These are phyloP conservation scores for Lavandula angustifolia DNA, from an alignment of 257 asterid genomes.

Conservation along the genomic window DNA sequence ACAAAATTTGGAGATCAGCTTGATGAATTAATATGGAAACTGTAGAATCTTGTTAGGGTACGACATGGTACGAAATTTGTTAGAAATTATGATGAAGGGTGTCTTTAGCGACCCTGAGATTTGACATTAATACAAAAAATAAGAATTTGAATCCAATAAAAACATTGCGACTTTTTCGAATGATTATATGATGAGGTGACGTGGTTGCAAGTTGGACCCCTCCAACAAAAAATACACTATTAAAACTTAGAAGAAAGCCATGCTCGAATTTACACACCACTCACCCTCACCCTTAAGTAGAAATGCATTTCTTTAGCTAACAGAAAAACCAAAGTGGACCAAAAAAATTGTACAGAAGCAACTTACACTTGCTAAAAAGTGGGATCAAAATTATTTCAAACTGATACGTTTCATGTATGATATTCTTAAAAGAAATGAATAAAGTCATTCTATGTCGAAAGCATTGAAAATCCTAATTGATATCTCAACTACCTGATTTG, in stretches of 20 bases:
- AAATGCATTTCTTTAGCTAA: slow-evolving; percentile 14
- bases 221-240: slow-evolving; percentile 1
- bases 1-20: slow-evolving; percentile 7
- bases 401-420: too few relatives aligned
- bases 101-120: too few relatives aligned
- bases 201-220: slow-evolving; percentile 32
- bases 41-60: neutral
- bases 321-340: neutral
- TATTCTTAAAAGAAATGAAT: too few relatives aligned
- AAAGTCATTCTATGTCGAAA: too few relatives aligned
- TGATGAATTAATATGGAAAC: neutral
- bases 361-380: slow-evolving; percentile 22
- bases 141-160: neutral
- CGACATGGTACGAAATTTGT: too few relatives aligned
- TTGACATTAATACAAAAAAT: neutral
- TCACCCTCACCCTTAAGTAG: neutral
- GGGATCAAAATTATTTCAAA: too few relatives aligned
- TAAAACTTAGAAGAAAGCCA: slow-evolving; percentile 2
- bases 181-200: slow-evolving; percentile 25
- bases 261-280: slow-evolving; percentile 14
- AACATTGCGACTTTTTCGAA: neutral
- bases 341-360: slow-evolving; percentile 3
- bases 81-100: neutral
- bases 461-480: slow-evolving; percentile 31
- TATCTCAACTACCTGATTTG: slow-evolving; percentile 39